Percentiles rank a stretch among this genome's conserved stretches.
Conservation (phyloP, 2,329 filamentous ascomycete species). For the Neurospora sp. region DNA sequence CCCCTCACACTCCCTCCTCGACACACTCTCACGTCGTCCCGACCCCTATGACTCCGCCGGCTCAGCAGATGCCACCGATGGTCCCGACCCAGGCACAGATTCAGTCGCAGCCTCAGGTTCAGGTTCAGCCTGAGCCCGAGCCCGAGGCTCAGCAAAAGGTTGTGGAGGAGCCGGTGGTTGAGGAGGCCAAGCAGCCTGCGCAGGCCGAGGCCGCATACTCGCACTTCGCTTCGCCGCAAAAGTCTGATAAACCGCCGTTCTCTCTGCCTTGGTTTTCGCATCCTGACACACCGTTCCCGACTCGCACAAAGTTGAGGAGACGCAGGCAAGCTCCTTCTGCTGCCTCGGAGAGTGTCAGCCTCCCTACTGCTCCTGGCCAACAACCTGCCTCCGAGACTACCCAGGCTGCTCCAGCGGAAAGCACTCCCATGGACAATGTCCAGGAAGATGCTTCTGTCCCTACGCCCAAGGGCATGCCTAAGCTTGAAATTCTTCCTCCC, state of each 20-base stretch:
- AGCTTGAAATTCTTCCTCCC: constrained; percentile 5
- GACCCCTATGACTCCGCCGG: constrained; percentile 37
- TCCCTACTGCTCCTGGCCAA: neutral
- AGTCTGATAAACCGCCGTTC: constrained; percentile 8
- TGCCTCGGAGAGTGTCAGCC: neutral
- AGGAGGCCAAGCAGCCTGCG: constrained; percentile 6
- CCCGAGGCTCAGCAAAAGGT: neutral
- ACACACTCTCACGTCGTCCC: constrained; percentile 31
- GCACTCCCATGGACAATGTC: neutral
- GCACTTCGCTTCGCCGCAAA: constrained; percentile 3
- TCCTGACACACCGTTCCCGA: constrained; percentile 42
- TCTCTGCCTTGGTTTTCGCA: constrained; percentile 51
- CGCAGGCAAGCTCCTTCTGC: constrained; percentile 22
- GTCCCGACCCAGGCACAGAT: neutral
- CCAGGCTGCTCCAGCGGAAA: neutral
- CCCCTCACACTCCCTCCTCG: constrained; percentile 44
- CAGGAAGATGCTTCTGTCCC: constrained; percentile 10
- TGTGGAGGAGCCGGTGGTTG: neutral
- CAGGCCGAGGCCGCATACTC: constrained; percentile 6
- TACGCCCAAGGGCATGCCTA: constrained; percentile 11
- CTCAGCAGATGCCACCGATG: constrained; percentile 29
- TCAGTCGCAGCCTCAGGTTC: neutral
- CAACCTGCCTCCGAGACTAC: constrained; percentile 19
- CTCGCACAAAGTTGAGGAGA: constrained; percentile 32
- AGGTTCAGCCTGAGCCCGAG: constrained; percentile 1